A percentile compares a stretch with the other conserved stretches of the same genome.
phyloP scores from a whole-genome alignment of 805 yeast genomes.

The Yueomyces sinensis region DNA sequence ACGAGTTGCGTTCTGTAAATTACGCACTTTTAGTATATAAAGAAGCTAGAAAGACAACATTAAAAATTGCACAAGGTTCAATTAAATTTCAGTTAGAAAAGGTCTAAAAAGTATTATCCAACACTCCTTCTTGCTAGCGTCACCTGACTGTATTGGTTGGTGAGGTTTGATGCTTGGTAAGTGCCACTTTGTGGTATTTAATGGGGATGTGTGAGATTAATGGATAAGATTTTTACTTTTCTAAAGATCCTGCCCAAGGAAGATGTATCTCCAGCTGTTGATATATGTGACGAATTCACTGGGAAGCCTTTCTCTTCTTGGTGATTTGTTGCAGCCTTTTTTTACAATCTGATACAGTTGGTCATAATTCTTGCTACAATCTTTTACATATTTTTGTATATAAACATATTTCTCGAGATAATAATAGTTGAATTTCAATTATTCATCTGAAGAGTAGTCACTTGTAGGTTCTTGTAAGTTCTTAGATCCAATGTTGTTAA shows the following conservation, averaged over 20 bases:
- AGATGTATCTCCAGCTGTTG: conserved; percentile 28
- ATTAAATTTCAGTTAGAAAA: no score
- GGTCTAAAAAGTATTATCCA: no score
- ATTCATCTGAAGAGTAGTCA: no score
- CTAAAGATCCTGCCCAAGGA: no score
- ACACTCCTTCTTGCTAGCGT: conserved; percentile 22
- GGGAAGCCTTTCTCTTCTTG: conserved; percentile 20
- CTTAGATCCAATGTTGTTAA: no score
- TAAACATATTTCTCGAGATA: no score
- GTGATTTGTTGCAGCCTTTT: conserved; percentile 6
- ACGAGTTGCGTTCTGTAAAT: neutral
- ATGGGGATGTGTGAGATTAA: conserved; percentile 3
- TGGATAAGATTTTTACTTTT: no score
- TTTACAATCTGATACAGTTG: conserved; percentile 21
- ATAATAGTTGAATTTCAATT: no score
- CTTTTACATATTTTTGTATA: no score
- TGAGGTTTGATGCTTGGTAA: conserved; percentile 6
- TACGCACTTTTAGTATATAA: neutral
- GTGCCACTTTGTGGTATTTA: conserved; percentile 10
- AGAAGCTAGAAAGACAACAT: no score
- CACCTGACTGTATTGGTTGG: conserved; percentile 7
- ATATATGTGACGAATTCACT: conserved; percentile 6
- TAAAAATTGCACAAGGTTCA: no score
- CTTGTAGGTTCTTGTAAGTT: no score
- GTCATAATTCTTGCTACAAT: conserved; percentile 25